Percentiles rank a stretch among this genome's conserved stretches.
Conservation (phyloP, 83 land plant genomes). For the Picea abies region DNA sequence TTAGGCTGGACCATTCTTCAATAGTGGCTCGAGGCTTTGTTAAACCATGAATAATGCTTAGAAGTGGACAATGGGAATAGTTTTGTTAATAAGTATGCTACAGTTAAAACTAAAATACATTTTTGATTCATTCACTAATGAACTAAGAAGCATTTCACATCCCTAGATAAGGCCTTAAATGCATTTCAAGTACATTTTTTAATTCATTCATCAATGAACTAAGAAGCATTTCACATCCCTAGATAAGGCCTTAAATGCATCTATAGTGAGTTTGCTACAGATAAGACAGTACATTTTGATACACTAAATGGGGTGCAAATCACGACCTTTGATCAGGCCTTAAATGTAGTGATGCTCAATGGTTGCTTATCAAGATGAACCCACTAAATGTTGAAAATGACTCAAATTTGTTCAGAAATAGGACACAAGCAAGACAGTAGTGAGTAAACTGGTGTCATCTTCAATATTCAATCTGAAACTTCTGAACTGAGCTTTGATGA, state of each 20-base stretch:
- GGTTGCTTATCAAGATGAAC: not conserved
- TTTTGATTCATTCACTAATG: not conserved
- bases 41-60: not conserved
- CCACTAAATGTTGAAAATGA: not conserved
- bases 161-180: not conserved
- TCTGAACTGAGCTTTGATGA: too few relatives aligned
- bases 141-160: not conserved
- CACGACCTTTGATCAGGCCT: not conserved
- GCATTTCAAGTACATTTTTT: not conserved
- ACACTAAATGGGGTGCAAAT: not conserved
- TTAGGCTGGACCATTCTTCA: not conserved
- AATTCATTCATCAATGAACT: not conserved
- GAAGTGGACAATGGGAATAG: not conserved
- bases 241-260: too few relatives aligned
- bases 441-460: too few relatives aligned
- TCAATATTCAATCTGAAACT: too few relatives aligned
- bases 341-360: not conserved
- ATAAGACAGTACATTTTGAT: too few relatives aligned
- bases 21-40: not conserved
- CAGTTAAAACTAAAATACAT: not conserved
- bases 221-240: not conserved
- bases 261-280: too few relatives aligned
- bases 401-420: too few relatives aligned
- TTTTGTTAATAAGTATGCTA: not conserved
- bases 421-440: too few relatives aligned